Base-by-base conservation (phyloP, 306 rosid species). In the Vigna unguiculata region DNA sequence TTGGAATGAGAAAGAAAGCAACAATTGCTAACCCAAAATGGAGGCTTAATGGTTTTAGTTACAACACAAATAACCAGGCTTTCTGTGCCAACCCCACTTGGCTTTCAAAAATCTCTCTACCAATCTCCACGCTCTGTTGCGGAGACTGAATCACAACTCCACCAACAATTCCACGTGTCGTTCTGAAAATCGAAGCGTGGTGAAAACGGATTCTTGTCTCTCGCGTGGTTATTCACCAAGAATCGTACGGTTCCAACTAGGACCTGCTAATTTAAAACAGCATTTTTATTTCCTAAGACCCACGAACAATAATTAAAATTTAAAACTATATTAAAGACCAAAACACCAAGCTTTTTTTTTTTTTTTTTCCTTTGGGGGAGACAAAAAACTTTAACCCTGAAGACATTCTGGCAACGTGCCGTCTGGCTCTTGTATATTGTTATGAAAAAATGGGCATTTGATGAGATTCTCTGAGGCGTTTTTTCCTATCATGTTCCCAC, bases 351-450 rank as follows among this genome's bases (percentile, higher is more conserved):
- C 47, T 40, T 43, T 10, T 11, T 10, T 25, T 28, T 5, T 28
- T 28, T 28, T n/a, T n/a, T n/a, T 28, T 28, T 28, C 4, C 32
- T 28, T 69, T 13, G 40, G 51, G 0, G 72, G 70, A 69, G 82
- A 69, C 82, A 67, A 41, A 7, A 41, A 73, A 17, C 60, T 77
- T 77, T 77, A 19, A 24, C 45, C 16, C 43, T 34, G 54, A 66
- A 77, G 59, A 59, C 53, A 21, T 58, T 78, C 38, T 69, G 69
- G 76, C 76, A 69, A 77, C 22, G 36, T 38, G 74, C 46, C 67
- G 45, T 25, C 74, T 24, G 28, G 28, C 22, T 24, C 45, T 65
- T 51, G n/a, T 20, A 2, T 32, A 45, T 45, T 9, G 19, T 24
- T 20, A 62, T 5, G 17, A 67, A 66, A 32, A 25, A 46, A 28